Base-by-base conservation (phyloP, 305 asterid species). In the Solanum aculeatissimum region DNA sequence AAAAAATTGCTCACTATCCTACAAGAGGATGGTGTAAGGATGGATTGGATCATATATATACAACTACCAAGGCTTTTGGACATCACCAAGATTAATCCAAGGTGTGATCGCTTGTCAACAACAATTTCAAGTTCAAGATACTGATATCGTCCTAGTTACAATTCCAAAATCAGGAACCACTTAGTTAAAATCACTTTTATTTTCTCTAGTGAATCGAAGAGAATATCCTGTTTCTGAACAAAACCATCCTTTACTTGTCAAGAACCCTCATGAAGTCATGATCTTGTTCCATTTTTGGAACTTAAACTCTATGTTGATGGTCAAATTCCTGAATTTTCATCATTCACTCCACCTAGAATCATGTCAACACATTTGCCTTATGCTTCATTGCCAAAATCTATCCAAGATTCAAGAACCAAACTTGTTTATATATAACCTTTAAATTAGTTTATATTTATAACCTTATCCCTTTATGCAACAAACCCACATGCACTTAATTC, bases 251-350 rank as follows among this genome's bases (percentile, higher is more conserved):
- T 49, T 93, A 14, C 15, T 70, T 57, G 23, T 63, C 21, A 8
- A 63, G 4, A 91, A 89, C 72, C 95, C 97, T 42, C 95, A 91
- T 66, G 85, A 86, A 7, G n/a, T n/a, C n/a, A n/a, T n/a, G n/a
- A n/a, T n/a, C 93, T 93, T 21, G 91, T 93, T 16, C 97, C 93
- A 0, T 89, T 89, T 5, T 69, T 92, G 13, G 97, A 93, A 70
- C 83, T 84, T 83, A 58, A 86, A 1, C 92, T 82, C 68, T 88
- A 85, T 29, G 83, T 47, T 6, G 91, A 89, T 38, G 40, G 55
- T 29, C 86, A 85, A 60, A 45, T 71, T 83, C 92, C 91, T 9
- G 90, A 89, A 45, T 63, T 85, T 16, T 53, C 92, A 2, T 45
- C 69, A 35, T 13, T 72, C 10, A 70, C 45, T 3, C 9, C 68